Evolutionary conservation across 192 early-diverging fungal species (phyloP).

Genomic region (Geranomyces michiganensis): DNA sequence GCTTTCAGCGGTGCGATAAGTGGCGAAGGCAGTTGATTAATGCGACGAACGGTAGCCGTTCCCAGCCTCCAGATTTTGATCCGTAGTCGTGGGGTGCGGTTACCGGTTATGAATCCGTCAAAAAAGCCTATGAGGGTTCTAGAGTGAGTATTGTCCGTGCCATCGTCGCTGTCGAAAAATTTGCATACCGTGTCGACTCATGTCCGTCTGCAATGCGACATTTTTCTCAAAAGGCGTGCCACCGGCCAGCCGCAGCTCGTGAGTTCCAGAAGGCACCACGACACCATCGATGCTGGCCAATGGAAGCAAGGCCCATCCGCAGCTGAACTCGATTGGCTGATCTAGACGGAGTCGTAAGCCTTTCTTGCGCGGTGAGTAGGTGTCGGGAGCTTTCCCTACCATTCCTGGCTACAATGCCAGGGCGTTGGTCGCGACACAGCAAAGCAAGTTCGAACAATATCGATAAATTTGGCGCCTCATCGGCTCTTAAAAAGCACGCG

Average conservation of each 20-base stretch:
- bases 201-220: slow-evolving; percentile 26
- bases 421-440: slow-evolving; percentile 27
- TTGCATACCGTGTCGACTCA: slow-evolving; percentile 34
- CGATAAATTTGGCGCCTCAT: slow-evolving; percentile 49
- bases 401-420: slow-evolving; percentile 23
- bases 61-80: slow-evolving; percentile 54
- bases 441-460: slow-evolving; percentile 54
- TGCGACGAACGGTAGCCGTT: slow-evolving; percentile 33
- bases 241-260: slow-evolving; percentile 49
- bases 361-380: not conserved
- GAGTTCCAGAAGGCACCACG: slow-evolving; percentile 51
- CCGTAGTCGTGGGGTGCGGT: slow-evolving; percentile 41
- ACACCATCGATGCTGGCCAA: slow-evolving; percentile 51
- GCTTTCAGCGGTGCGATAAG: slow-evolving; percentile 43
- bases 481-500: slow-evolving; percentile 48
- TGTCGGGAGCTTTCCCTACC: slow-evolving; percentile 13
- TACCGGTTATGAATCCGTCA: slow-evolving; percentile 31
- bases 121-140: slow-evolving; percentile 33
- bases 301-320: slow-evolving; percentile 57
- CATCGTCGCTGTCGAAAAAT: not conserved
- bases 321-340: slow-evolving; percentile 36
- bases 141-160: not conserved
- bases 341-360: not conserved
- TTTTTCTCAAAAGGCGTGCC: slow-evolving; percentile 53
- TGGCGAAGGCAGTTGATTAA: slow-evolving; percentile 49